Evolutionary conservation across 2,329 filamentous ascomycete genomes (phyloP), one percentile per base, ranked within the genome.

Genomic region (Pseudogymnoascus sp.): DNA sequence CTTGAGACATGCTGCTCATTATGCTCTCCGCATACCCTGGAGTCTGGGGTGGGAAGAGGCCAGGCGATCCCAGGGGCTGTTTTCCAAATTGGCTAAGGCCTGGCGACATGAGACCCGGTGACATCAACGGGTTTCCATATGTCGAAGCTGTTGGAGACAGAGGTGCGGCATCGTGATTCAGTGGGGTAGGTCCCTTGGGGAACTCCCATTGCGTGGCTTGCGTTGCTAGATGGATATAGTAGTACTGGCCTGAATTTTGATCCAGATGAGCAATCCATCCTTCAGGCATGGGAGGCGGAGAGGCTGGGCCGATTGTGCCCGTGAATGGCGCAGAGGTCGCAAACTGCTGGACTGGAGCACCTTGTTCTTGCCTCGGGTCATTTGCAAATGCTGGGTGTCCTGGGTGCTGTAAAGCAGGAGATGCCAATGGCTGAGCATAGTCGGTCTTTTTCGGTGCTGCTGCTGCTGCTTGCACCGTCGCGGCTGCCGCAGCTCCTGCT

Each of bases 121-220:
- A 91, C 4, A 79, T 82, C 29, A 92, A 75, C 3, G 88, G 87
- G 71, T 91, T 90, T 65, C 87, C 88, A 69, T 91, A 92, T 0
- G 87, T 88, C 60, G 87, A 91, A 4, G 85, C 86, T 0, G 87
- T 87, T 0, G 93, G 93, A 6, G 93, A 97, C 63, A 97, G 78
- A 0, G 93, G 93, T 14, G 86, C 81, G 13, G 89, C 83, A 65
- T 96, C 92, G 67, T 96, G 84, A 66, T 91, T 90, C 62, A 97
- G 81, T 0, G 93, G 93, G 24, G 91, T 96, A 0, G 93, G 93
- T 0, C 93, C 93, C 76, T 97, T 97, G 29, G 95, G 95, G 69
- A 97, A 97, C 72, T 99, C 95, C 95, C 95, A 99, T 73, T 99
- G 95, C 0, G 95, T 99, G 2, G 93, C 91, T 73, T 97, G 95